Evolutionary conservation across 1,284 basidiomycete species (phyloP).

Genomic region (Sparassis latifolia): DNA sequence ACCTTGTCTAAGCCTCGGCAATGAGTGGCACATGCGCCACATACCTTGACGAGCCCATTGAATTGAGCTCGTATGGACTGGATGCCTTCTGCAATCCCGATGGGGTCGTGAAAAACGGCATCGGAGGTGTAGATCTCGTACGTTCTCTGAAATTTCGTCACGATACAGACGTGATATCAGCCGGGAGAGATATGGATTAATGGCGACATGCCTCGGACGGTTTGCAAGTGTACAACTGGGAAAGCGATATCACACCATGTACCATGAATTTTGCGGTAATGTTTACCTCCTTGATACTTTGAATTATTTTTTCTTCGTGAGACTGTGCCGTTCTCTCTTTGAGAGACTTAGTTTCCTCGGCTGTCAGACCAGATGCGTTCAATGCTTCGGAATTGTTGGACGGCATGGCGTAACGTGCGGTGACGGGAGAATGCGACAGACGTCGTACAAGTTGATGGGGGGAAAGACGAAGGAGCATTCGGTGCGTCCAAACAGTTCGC

Average conservation of each 20-base stretch:
- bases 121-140: constrained; percentile 39
- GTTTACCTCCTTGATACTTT: constrained; percentile 34
- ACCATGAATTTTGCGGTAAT: not conserved
- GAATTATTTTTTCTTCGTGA: constrained; percentile 33
- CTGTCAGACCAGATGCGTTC: constrained; percentile 37
- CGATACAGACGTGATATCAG: not conserved
- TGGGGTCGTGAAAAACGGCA: constrained; percentile 43
- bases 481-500: too few species aligned
- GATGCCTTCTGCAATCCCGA: constrained; percentile 40
- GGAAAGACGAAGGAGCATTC: constrained; percentile 8
- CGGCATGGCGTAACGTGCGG: constrained; percentile 21
- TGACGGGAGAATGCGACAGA: not conserved
- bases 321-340: constrained; percentile 30
- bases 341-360: constrained; percentile 32
- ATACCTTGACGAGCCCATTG: constrained; percentile 39
- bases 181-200: not conserved
- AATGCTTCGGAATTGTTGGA: constrained; percentile 18
- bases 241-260: not conserved
- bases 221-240: constrained; percentile 39
- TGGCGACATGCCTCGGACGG: constrained; percentile 27
- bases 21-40: not conserved
- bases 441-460: not conserved
- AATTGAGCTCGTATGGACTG: constrained; percentile 41
- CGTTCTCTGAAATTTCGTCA: constrained; percentile 26
- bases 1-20: too few species aligned